Evolutionary conservation across 768 basidiomycete genomes (phyloP), one percentile per base, ranked within the genome.

Genomic region (Suillus subalutaceus): DNA sequence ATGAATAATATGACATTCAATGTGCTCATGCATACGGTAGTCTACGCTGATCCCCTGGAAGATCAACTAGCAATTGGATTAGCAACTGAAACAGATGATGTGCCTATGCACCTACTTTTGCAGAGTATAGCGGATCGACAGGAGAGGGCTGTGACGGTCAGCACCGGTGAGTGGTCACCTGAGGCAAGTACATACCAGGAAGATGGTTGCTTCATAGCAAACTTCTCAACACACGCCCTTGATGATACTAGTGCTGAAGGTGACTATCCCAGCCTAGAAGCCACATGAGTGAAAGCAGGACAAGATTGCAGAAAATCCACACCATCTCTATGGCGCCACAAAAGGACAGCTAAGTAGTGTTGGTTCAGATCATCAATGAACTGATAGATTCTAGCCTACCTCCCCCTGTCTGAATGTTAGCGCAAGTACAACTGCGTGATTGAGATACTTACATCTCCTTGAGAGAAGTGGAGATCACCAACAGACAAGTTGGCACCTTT

Each of bases 311-410:
- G 23, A 20, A 23, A 53, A 20, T 37, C 2, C n/a, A 20, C 12
- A 85, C 87, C 90, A 91, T 91, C 73, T 92, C 90, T 63, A 91
- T 91, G 4, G 90, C 90, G 37, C 90, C 90, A 52, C 90, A 91
- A 79, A 91, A 91, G 0, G 88, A 85, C 67, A 91, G 81, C 86
- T 90, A 57, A 26, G 26, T 52, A 30, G 56, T 0, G 32, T 62
- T 58, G 56, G 30, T 23, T 44, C 8, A 32, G 13, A 46, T 35
- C 3, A 10, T 5, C 1, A 23, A 16, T 32, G 1, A 20, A 20
- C 40, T 37, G 13, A 57, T 53, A 55, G 40, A 20, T 7, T 58
- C 20, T 23, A 35, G 63, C 65, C 9, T 79, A 88, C 87, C 79
- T 89, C 88, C 65, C 88, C 88, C 88, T 88, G 62, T 6, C 15